A percentile compares a stretch with the other conserved stretches of the same genome.
Conservation (phyloP, 164 flowering plant genomes). For the Liquidambar formosana region DNA sequence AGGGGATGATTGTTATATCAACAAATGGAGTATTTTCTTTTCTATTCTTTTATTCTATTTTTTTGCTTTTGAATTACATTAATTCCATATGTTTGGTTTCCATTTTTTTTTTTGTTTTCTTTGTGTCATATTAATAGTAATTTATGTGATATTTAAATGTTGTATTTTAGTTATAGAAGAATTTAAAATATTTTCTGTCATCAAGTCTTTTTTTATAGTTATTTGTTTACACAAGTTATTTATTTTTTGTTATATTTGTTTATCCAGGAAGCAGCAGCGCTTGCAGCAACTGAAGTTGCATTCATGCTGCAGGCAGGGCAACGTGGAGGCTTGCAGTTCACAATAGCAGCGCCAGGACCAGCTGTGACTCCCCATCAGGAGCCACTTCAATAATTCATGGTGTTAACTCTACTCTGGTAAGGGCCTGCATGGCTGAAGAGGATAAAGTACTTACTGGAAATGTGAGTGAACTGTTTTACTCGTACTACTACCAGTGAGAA, state of each 20-base stretch:
- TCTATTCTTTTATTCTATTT: background rate
- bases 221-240: background rate
- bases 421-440: background rate
- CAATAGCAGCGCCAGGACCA: conserved; percentile 41
- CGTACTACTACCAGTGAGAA: background rate
- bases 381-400: conserved; percentile 17
- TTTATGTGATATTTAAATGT: background rate
- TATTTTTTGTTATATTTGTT: background rate
- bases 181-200: background rate
- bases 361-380: conserved; percentile 32
- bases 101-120: too few species aligned
- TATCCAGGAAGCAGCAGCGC: conserved; percentile 38
- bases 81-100: too few species aligned
- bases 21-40: background rate
- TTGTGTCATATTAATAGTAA: too few species aligned
- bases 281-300: conserved; percentile 50
- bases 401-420: conserved; percentile 2
- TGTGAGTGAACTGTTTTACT: conserved; percentile 1
- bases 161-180: background rate
- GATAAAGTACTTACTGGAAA: background rate
- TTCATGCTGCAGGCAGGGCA: conserved; percentile 53
- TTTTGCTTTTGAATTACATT: too few species aligned
- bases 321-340: conserved; percentile 40
- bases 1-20: background rate
- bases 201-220: background rate